phyloP scores from a whole-genome alignment of 1,139 yeast species.

The Sugiyamaella japonica region DNA sequence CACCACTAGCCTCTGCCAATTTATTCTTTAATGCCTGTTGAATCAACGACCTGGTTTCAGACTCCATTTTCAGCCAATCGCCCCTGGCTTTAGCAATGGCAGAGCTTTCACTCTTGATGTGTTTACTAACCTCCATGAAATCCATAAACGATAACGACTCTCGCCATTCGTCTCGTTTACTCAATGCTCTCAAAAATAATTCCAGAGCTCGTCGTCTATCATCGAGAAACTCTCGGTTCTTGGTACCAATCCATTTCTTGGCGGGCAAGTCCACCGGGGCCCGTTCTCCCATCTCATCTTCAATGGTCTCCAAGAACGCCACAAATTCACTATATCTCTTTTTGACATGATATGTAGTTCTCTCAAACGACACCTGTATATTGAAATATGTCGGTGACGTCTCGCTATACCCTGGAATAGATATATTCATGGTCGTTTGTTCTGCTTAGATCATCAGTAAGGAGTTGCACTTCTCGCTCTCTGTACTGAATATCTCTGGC shows the following conservation, averaged over 20 bases:
- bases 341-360: constrained; percentile 37
- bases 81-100: constrained; percentile 21
- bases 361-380: constrained; percentile 39
- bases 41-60: constrained; percentile 31
- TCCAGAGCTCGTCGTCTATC: constrained; percentile 40
- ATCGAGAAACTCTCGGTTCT: constrained; percentile 35
- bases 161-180: constrained; percentile 39
- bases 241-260: constrained; percentile 39
- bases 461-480: too few relatives aligned
- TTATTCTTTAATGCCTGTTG: constrained; percentile 27
- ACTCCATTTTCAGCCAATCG: constrained; percentile 36
- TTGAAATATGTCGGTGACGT: constrained; percentile 43
- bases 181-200: constrained; percentile 37
- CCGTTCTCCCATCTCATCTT: constrained; percentile 46
- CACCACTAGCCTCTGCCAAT: not conserved
- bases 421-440: constrained; percentile 30
- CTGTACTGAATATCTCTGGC: too few relatives aligned
- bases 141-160: constrained; percentile 37
- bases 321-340: constrained; percentile 57
- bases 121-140: constrained; percentile 36
- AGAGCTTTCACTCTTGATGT: constrained; percentile 23
- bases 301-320: constrained; percentile 48
- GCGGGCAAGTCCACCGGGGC: constrained; percentile 54
- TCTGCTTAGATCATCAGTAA: too few relatives aligned
- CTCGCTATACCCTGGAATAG: constrained; percentile 38